Evolutionary conservation across 2,329 filamentous ascomycete genomes (phyloP).

Genomic region (Hortaea werneckii): DNA sequence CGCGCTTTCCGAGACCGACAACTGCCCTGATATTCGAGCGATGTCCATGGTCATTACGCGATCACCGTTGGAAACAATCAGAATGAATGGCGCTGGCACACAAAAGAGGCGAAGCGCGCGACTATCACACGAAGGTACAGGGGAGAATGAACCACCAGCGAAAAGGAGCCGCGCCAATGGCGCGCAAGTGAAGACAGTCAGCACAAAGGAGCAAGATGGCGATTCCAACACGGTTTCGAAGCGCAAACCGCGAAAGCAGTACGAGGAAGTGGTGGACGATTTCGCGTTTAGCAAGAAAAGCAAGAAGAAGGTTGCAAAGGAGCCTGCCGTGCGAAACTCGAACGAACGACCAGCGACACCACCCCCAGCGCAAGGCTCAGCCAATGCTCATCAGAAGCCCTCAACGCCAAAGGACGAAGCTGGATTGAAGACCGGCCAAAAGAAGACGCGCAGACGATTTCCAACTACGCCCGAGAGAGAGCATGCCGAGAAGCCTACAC

Average conservation of each 20-base stretch:
- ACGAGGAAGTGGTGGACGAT: conserved; percentile 38
- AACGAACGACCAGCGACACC: conserved; percentile 2
- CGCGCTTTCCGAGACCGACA: conserved; percentile 7
- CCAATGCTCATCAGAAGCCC: no score
- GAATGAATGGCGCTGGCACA: conserved; percentile 38
- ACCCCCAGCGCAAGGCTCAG: neutral
- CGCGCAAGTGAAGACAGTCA: conserved; percentile 24
- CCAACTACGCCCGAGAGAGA: conserved; percentile 26
- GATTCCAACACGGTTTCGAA: conserved; percentile 25
- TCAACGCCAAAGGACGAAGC: conserved; percentile 10
- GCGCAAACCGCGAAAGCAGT: conserved; percentile 23
- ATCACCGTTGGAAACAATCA: conserved; percentile 36
- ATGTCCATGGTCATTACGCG: conserved; percentile 31
- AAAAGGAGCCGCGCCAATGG: conserved; percentile 34
- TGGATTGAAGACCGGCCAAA: conserved; percentile 19
- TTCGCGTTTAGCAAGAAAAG: conserved; percentile 38
- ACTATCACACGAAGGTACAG: conserved; percentile 31
- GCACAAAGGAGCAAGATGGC: conserved; percentile 23
- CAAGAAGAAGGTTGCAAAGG: conserved; percentile 24
- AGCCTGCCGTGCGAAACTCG: conserved; percentile 16
- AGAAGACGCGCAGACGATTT: conserved; percentile 23
- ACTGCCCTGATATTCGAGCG: conserved; percentile 3
- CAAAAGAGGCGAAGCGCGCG: conserved; percentile 39
- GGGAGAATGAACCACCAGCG: conserved; percentile 32
- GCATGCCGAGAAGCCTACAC: conserved; percentile 21